These are phyloP conservation scores for Exobasidium cylindrosporum DNA, from an alignment of 1,284 basidiomycete genomes.

Conservation along the genomic window DNA sequence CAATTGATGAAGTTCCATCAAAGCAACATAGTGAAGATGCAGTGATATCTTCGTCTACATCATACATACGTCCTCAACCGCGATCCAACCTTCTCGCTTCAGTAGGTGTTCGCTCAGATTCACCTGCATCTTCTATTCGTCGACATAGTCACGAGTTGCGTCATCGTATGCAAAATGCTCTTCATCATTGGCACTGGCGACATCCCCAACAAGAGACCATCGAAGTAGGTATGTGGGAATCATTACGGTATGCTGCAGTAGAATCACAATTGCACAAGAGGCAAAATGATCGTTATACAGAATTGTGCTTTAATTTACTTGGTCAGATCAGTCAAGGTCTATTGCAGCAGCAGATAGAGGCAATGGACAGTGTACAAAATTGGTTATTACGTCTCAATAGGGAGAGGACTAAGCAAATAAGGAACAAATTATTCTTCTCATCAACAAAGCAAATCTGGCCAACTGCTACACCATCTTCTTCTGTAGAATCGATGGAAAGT, in stretches of 20 bases:
- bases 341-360: slow-evolving; percentile 25
- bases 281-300: slow-evolving; percentile 29
- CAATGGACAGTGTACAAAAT: slow-evolving; percentile 24
- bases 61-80: not conserved
- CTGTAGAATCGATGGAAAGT: not conserved
- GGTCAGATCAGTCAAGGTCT: slow-evolving; percentile 32
- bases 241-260: slow-evolving; percentile 36
- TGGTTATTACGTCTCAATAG: slow-evolving; percentile 37
- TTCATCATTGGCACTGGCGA: not conserved
- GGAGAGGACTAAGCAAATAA: slow-evolving; percentile 13
- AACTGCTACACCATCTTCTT: not conserved
- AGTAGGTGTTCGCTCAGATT: not conserved
- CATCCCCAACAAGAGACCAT: not conserved
- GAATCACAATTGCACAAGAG: slow-evolving; percentile 37
- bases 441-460: slow-evolving; percentile 1
- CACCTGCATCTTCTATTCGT: not conserved
- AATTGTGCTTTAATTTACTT: slow-evolving; percentile 29
- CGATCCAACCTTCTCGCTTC: not conserved
- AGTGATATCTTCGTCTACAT: not conserved
- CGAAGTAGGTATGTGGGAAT: slow-evolving; percentile 44
- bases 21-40: not conserved
- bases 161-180: not conserved
- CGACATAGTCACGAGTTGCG: slow-evolving; percentile 3
- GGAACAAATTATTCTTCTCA: not conserved
- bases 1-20: slow-evolving; percentile 3